A percentile compares a stretch with the other conserved stretches of the same genome.
phyloP scores from a whole-genome alignment of 2,329 filamentous ascomycete genomes.

The Colletotrichum sp. region DNA sequence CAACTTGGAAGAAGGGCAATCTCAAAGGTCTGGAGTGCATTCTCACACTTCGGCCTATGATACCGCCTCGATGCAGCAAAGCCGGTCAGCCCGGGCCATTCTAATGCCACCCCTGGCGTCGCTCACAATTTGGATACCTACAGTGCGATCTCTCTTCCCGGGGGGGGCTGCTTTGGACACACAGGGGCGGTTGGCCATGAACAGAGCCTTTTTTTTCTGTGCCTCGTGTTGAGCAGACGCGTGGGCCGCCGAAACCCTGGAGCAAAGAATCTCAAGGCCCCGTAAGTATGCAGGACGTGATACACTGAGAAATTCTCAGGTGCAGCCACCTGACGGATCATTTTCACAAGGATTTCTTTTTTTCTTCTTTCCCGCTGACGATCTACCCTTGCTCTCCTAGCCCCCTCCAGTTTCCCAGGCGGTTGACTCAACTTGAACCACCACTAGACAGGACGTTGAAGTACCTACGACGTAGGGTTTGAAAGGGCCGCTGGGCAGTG shows the following conservation, averaged over 20 bases:
- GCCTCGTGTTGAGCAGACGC: conserved; percentile 14
- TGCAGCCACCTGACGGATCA: conserved; percentile 7
- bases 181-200: background rate
- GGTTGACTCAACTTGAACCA: background rate
- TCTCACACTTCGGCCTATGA: background rate
- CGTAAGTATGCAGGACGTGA: conserved; percentile 17
- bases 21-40: background rate
- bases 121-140: background rate
- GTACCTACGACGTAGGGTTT: background rate
- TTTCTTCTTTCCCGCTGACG: background rate
- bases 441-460: background rate
- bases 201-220: background rate
- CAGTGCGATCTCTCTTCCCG: background rate
- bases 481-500: background rate
- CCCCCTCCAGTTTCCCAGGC: background rate
- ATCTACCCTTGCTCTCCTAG: background rate
- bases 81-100: background rate
- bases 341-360: background rate
- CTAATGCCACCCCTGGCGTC: background rate
- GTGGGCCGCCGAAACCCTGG: conserved; percentile 13
- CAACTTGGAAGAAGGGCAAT: background rate
- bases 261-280: conserved; percentile 10
- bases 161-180: background rate
- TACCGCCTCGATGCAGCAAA: background rate
- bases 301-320: conserved; percentile 16